Percentiles rank a stretch among this genome's conserved stretches.
phyloP scores from a whole-genome alignment of 768 basidiomycete genomes.

The Naganishia vishniacii region DNA sequence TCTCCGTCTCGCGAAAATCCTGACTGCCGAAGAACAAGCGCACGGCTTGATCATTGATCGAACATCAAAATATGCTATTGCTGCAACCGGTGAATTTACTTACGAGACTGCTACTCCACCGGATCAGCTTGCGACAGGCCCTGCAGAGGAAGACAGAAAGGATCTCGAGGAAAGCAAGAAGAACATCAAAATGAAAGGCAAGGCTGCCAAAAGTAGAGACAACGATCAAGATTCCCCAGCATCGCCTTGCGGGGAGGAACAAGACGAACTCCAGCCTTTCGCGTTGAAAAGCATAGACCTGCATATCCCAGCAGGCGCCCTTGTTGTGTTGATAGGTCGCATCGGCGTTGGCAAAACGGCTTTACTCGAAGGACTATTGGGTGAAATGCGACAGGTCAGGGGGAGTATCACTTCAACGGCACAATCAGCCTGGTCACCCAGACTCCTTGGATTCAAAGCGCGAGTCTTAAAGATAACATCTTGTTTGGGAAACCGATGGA shows the following conservation, averaged over 20 bases:
- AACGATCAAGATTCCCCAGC: neutral
- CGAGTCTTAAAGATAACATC: constrained; percentile 45
- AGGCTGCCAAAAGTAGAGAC: neutral
- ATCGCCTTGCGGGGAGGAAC: neutral
- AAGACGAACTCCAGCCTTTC: constrained; percentile 45
- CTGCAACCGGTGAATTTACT: constrained; percentile 46
- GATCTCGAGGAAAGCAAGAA: constrained; percentile 15
- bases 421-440: constrained; percentile 42
- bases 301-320: constrained; percentile 32
- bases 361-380: constrained; percentile 39
- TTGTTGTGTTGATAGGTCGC: constrained; percentile 42
- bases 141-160: constrained; percentile 24
- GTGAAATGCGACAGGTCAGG: constrained; percentile 37
- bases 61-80: constrained; percentile 50
- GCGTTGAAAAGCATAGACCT: constrained; percentile 53
- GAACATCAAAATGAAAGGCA: neutral
- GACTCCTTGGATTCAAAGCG: constrained; percentile 47
- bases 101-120: constrained; percentile 37
- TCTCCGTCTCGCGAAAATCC: constrained; percentile 14
- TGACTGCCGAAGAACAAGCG: constrained; percentile 54
- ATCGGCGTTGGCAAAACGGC: constrained; percentile 47
- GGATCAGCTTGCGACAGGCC: constrained; percentile 30
- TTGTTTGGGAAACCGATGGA: constrained; percentile 37
- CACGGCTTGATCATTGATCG: constrained; percentile 54
- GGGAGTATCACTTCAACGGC: constrained; percentile 40